These are phyloP conservation scores for Actinidia chinensis DNA, from an alignment of 179 eudicot species.

Conservation along the genomic window DNA sequence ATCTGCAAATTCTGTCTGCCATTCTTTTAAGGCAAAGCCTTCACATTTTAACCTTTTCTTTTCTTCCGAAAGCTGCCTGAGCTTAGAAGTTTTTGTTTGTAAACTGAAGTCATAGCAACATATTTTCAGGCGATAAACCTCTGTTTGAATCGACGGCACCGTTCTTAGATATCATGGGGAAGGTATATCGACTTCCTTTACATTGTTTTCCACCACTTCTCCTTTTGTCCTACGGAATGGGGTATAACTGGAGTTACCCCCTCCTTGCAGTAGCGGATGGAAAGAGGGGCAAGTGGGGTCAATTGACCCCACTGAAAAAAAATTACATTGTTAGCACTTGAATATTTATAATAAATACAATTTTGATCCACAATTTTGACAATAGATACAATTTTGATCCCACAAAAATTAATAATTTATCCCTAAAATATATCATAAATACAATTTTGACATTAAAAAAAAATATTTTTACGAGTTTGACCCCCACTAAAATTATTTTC, in stretches of 20 bases:
- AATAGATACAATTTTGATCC: too few relatives aligned
- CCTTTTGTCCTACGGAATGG: background rate
- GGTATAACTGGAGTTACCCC: background rate
- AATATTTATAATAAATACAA: too few relatives aligned
- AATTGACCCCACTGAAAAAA: too few relatives aligned
- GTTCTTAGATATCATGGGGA: conserved; percentile 88
- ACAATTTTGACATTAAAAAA: too few relatives aligned
- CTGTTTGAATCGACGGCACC: conserved; percentile 67
- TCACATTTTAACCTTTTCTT: background rate
- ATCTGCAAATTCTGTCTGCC: background rate
- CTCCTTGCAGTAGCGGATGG: too few relatives aligned
- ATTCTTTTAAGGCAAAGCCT: background rate
- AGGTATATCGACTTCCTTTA: conserved; percentile 43
- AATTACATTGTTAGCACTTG: too few relatives aligned
- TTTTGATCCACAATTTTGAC: too few relatives aligned
- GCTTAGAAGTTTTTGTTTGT: background rate
- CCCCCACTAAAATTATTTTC: too few relatives aligned
- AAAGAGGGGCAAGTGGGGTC: too few relatives aligned
- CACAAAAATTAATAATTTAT: too few relatives aligned
- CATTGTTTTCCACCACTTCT: background rate
- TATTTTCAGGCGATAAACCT: conserved; percentile 69
- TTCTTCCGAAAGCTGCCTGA: background rate
- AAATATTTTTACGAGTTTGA: too few relatives aligned
- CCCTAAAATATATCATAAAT: too few relatives aligned
- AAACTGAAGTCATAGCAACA: conserved; percentile 27